Evolutionary conservation across 176 grass and related monocot genomes (phyloP), one percentile per base, ranked within the genome.

Genomic region (Tillandsia fasciculata): DNA sequence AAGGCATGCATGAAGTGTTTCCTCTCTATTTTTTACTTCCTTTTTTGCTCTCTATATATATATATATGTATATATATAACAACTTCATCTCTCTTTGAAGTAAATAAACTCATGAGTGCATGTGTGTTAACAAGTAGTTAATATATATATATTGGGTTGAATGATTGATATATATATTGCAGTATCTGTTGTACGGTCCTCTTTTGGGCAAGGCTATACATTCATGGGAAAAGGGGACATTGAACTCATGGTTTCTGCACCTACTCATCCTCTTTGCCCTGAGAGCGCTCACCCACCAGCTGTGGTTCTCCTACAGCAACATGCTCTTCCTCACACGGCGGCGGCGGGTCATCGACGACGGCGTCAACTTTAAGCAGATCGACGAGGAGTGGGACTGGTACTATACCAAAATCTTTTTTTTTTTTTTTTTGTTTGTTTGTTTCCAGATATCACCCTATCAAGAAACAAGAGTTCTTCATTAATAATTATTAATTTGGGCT

Each of bases 281-380:
- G 64, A 83, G 93, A 0, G 80, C 27, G 11, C 86, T 97, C 3
- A 67, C 79, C 51, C 71, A 87, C 79, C 89, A 87, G 75, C 77
- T 89, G n/a, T 92, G 93, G 89, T 81, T 76, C 84, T 87, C 83
- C 76, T 97, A 82, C 75, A 74, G 77, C 75, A 92, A 71, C 86
- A 92, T 92, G 93, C 86, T 92, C 80, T 97, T 90, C 83, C 84
- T 92, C 74, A 87, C 83, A 9, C 81, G 93, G 72, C 79, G 86
- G 29, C 93, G 93, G 26, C 89, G 89, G 57, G 86, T 97, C 47
- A 64, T 90, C 51, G 66, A 26, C 54, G 77, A 85, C 48, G 89
- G 86, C 66, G 79, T 92, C 74, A 79, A 90, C 77, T 96, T 92
- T 77, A 53, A 50, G 0, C 88, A 96, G 80, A 92, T 96, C 64